These are phyloP conservation scores for Cutaneotrichosporon mucoides DNA, from an alignment of 1,284 basidiomycete species.

Conservation along the genomic window DNA sequence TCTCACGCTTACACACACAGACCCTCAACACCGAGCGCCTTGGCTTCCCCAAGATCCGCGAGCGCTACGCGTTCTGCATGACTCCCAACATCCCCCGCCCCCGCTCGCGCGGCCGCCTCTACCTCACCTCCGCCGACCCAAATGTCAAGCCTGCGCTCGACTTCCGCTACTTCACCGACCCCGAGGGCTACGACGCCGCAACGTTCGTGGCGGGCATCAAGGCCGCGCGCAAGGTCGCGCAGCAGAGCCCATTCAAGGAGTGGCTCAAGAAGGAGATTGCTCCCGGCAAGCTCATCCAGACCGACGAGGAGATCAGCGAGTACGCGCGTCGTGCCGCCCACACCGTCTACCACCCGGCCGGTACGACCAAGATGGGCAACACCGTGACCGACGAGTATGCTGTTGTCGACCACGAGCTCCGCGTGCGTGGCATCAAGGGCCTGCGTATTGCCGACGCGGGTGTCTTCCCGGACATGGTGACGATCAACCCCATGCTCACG, in stretches of 20 bases:
- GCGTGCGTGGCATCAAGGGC: slow-evolving; percentile 17
- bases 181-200: slow-evolving; percentile 18
- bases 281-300: slow-evolving; percentile 10
- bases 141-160: slow-evolving; percentile 20
- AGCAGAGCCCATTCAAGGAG: slow-evolving; percentile 19
- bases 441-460: slow-evolving; percentile 20
- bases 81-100: slow-evolving; percentile 23
- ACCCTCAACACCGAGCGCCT: slow-evolving; percentile 22
- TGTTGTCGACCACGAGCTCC: slow-evolving; percentile 15
- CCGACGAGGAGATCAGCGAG: slow-evolving; percentile 20
- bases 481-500: slow-evolving; percentile 22
- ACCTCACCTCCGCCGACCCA: slow-evolving; percentile 13
- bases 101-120: slow-evolving; percentile 11
- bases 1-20: neutral
- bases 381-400: slow-evolving; percentile 3
- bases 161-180: slow-evolving; percentile 24
- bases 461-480: slow-evolving; percentile 22
- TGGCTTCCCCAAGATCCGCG: slow-evolving; percentile 13
- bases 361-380: slow-evolving; percentile 18
- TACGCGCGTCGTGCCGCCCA: slow-evolving; percentile 20
- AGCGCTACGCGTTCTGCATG: slow-evolving; percentile 23
- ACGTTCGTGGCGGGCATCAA: slow-evolving; percentile 19
- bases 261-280: slow-evolving; percentile 20
- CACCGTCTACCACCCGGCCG: slow-evolving; percentile 23
- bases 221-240: slow-evolving; percentile 18